Evolutionary conservation across 495 filamentous ascomycete genomes (phyloP).

Genomic region (Penicillium canescens): DNA sequence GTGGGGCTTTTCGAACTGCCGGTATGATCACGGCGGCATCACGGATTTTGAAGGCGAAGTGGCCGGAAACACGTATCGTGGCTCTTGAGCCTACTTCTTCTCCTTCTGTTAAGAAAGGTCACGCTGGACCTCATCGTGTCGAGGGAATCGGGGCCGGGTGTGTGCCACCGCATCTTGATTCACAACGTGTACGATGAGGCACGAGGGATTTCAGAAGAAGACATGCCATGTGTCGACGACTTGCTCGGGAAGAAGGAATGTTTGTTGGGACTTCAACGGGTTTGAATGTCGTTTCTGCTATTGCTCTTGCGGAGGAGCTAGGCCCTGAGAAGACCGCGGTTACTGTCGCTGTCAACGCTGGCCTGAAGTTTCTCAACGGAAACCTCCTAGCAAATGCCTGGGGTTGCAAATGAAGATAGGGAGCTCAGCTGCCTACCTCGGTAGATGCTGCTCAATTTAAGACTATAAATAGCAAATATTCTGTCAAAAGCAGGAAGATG

Average conservation of each 20-base stretch:
- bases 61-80: not conserved
- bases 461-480: no score
- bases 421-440: no score
- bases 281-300: constrained; percentile 15
- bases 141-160: constrained; percentile 17
- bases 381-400: constrained; percentile 42
- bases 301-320: constrained; percentile 10
- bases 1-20: constrained; percentile 9
- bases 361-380: constrained; percentile 45
- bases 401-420: no score
- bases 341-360: constrained; percentile 14
- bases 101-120: constrained; percentile 9
- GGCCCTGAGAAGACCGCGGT: constrained; percentile 12
- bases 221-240: constrained; percentile 10
- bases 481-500: no score
- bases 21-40: constrained; percentile 16
- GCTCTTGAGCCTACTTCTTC: constrained; percentile 13
- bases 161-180: constrained; percentile 8
- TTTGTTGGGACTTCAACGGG: constrained; percentile 18
- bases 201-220: constrained; percentile 4
- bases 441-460: no score
- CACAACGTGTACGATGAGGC: constrained; percentile 12
- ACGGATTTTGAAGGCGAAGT: constrained; percentile 6
- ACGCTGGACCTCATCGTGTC: constrained; percentile 4
- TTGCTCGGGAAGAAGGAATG: constrained; percentile 18